Percentiles rank a stretch among this genome's conserved stretches.
Evolutionary conservation across 2,329 filamentous ascomycete genomes (phyloP).

Genomic region (Botrytis deweyae): DNA sequence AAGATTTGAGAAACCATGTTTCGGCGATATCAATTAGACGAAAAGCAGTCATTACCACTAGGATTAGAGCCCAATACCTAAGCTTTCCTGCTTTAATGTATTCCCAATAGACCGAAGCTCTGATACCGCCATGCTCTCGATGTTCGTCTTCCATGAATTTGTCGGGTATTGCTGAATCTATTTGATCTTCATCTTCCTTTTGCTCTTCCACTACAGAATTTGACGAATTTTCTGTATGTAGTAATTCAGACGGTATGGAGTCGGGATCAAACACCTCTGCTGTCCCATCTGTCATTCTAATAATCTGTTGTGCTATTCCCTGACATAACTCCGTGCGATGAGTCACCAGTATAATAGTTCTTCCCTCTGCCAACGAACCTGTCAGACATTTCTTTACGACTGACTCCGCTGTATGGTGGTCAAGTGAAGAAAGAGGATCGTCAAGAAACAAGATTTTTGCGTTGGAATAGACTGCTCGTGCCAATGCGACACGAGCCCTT

Average conservation of each 20-base stretch:
- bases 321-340: conserved; percentile 70
- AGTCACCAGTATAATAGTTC: conserved; percentile 60
- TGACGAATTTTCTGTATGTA: conserved; percentile 28
- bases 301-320: conserved; percentile 68
- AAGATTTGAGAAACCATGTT: conserved; percentile 81
- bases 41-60: conserved; percentile 62
- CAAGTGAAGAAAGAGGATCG: conserved; percentile 59
- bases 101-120: conserved; percentile 74
- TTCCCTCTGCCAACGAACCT: conserved; percentile 52
- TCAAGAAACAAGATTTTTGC: conserved; percentile 56
- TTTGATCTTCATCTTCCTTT: conserved; percentile 37
- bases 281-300: conserved; percentile 65
- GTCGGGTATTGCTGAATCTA: conserved; percentile 54
- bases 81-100: conserved; percentile 81
- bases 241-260: conserved; percentile 32
- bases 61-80: conserved; percentile 67
- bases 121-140: conserved; percentile 71
- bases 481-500: conserved; percentile 59
- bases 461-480: conserved; percentile 57
- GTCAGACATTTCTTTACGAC: conserved; percentile 58
- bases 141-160: conserved; percentile 81
- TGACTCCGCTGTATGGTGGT: conserved; percentile 62
- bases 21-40: conserved; percentile 65
- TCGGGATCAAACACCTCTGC: conserved; percentile 39
- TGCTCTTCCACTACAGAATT: conserved; percentile 33